Evolutionary conservation across 495 filamentous ascomycete genomes (phyloP), one percentile per base, ranked within the genome.

Genomic region (Jackrogersella minutella): DNA sequence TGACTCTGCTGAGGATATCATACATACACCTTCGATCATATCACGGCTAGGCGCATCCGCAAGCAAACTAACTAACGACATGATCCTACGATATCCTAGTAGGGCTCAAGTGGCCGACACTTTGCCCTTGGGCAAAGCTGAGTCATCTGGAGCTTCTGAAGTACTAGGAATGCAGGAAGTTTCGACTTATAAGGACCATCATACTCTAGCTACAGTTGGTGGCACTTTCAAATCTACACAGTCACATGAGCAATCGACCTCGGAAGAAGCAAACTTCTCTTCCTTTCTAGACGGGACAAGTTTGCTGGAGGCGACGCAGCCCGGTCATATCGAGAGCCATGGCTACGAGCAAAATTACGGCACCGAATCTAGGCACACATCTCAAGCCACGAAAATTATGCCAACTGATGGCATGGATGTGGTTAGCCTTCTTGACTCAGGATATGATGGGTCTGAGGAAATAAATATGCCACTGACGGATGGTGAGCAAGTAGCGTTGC

Each of bases 331-430:
- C 16, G 60, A 73, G 37, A 52, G n/a, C 13, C 19, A n/a, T n/a
- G 36, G 30, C 3, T 21, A 57, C 14, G 43, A 40, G 16, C 33
- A 58, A 17, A 36, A 11, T 14, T 7, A 43, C 13, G 28, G 49
- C 13, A 54, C 11, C 33, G 44, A 44, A 10, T 26, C 21, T 31
- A 28, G 22, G 34, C 47, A 41, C 21, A 63, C 14, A 14, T 6
- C 43, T 49, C 72, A 43, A 33, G 21, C 34, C 19, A 24, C 21
- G 16, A 30, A 14, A 24, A 40, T 56, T 14, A 24, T 24, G 40
- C 37, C 31, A 24, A 65, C 57, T 16, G 83, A 84, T 62, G 82
- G 82, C 1, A 72, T 73, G 28, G 80, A 78, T 5, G 82, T 85
- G 13, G 70, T 80, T 9, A 73, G 75, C 2, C 66, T 85, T 30